A percentile compares a stretch with the other conserved stretches of the same genome.
phyloP scores from a whole-genome alignment of 352 stramenopile species.

The Pseudoperonospora humuli region DNA sequence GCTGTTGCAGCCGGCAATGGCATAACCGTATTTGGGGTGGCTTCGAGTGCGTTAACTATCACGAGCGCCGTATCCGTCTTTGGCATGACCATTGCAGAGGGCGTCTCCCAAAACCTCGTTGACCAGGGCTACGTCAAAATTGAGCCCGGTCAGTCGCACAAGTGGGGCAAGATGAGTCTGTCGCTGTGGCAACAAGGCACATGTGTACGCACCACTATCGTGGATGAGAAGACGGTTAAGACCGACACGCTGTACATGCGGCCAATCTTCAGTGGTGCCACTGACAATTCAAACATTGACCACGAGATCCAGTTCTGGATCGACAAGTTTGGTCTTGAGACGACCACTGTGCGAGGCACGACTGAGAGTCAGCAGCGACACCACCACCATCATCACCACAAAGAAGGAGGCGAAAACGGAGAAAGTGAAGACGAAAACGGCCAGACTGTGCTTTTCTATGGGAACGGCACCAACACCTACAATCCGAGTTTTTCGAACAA shows the following conservation, averaged over 20 bases:
- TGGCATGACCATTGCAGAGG: constrained; percentile 26
- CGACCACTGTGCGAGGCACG: constrained; percentile 9
- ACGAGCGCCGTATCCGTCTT: too few species aligned
- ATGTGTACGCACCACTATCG: constrained; percentile 11
- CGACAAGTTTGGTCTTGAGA: constrained; percentile 34
- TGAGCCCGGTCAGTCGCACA: constrained; percentile 14
- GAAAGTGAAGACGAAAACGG: not conserved
- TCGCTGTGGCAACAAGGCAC: constrained; percentile 41
- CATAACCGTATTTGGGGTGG: constrained; percentile 29
- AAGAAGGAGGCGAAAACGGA: too few species aligned
- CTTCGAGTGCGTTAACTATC: constrained; percentile 16
- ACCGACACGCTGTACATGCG: constrained; percentile 3
- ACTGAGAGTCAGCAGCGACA: constrained; percentile 8
- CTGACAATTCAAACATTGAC: constrained; percentile 31
- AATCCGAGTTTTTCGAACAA: too few species aligned
- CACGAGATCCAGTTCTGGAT: constrained; percentile 48
- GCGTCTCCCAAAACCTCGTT: constrained; percentile 29
- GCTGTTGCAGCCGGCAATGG: too few species aligned
- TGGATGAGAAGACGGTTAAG: constrained; percentile 6
- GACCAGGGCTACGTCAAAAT: constrained; percentile 30
- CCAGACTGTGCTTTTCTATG: constrained; percentile 14
- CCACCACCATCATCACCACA: constrained; percentile 1
- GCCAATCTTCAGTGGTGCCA: constrained; percentile 20
- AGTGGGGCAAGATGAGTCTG: constrained; percentile 37
- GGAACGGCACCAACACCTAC: constrained; percentile 19